Conservation (phyloP, 2,329 filamentous ascomycete species). For the Aureobasidium zeae region DNA sequence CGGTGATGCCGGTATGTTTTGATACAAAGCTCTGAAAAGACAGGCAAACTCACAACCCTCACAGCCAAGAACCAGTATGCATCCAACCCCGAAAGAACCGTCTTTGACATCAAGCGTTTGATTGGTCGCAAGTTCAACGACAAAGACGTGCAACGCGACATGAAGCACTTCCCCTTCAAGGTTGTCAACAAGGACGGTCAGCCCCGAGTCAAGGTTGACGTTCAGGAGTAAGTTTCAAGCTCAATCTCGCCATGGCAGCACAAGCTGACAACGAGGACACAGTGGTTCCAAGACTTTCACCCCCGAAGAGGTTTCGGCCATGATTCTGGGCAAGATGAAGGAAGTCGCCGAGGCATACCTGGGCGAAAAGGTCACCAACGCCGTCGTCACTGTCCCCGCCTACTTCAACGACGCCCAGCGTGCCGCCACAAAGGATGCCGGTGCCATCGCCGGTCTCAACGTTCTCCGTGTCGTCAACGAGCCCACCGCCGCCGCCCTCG, state of each 20-base stretch:
- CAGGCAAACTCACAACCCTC: constrained; percentile 4
- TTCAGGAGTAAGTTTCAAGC: constrained; percentile 41
- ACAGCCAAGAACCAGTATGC: constrained; percentile 77
- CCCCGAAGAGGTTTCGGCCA: constrained; percentile 70
- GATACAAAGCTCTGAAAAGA: not conserved
- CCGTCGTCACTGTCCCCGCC: constrained; percentile 87
- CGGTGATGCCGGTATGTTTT: constrained; percentile 62
- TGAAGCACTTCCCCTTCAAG: constrained; percentile 99
- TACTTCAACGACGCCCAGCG: constrained; percentile 99
- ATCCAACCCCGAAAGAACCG: constrained; percentile 40
- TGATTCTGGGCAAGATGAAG: constrained; percentile 80
- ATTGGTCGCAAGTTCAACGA: constrained; percentile 44
- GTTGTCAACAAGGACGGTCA: constrained; percentile 84
- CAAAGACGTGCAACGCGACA: constrained; percentile 80
- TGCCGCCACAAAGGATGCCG: constrained; percentile 93
- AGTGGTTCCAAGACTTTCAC: constrained; percentile 60
- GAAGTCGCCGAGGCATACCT: constrained; percentile 70
- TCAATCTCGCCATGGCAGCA: not conserved
- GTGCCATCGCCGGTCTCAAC: constrained; percentile 83
- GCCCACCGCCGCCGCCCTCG: constrained; percentile 88
- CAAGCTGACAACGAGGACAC: constrained; percentile 16
- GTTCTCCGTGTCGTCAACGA: constrained; percentile 96
- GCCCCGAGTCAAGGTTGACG: constrained; percentile 70
- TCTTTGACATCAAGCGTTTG: constrained; percentile 43
- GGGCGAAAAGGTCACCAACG: constrained; percentile 74